Base-by-base conservation (phyloP, 345 rosid species). In the Populus euphratica region DNA sequence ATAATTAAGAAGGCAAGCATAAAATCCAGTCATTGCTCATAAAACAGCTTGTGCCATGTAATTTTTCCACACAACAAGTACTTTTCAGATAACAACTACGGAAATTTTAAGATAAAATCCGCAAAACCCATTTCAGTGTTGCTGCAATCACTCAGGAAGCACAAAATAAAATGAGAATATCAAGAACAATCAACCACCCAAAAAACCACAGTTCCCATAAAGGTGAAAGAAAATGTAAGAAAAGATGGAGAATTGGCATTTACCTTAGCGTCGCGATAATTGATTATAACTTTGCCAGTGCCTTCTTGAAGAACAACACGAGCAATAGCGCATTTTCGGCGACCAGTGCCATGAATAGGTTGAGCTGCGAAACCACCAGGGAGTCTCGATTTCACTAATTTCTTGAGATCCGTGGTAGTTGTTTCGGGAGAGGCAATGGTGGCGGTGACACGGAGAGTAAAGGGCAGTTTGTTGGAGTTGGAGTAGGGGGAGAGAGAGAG, bases 311-410 rank as follows among this genome's bases (percentile, higher is more conserved):
- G 94, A 43, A 95, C 94, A 3, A 96, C 99, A 63, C 96, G 86
- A 79, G 99, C 98, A 56, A 89, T 87, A 74, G 99, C 96, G 81
- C 93, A 89, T 78, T 96, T 96, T 69, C 96, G 88, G 77, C 98
- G 91, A 14, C 97, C 99, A 23, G 98, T 96, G 65, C 99, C 99
- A 38, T 86, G 82, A 73, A 93, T 86, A 16, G 91, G 85, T 79
- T 96, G 98, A 25, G 97, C 96, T 7, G 98, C 94, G 81, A 96
- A 92, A 17, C 98, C 99, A 39, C 94, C 98, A 0, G 97, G 99
- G 11, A 92, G 94, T 74, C 96, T 81, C n/a, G 94, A 85, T 79
- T 93, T 96, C 21, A 96, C 97, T 71, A 88, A 87, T 54, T 91
- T 91, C 83, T 87, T 83, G 70, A 96, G 87, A 79, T 90, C 91